phyloP scores from a whole-genome alignment of 352 stramenopile genomes.

The Aphanomyces euteiches region DNA sequence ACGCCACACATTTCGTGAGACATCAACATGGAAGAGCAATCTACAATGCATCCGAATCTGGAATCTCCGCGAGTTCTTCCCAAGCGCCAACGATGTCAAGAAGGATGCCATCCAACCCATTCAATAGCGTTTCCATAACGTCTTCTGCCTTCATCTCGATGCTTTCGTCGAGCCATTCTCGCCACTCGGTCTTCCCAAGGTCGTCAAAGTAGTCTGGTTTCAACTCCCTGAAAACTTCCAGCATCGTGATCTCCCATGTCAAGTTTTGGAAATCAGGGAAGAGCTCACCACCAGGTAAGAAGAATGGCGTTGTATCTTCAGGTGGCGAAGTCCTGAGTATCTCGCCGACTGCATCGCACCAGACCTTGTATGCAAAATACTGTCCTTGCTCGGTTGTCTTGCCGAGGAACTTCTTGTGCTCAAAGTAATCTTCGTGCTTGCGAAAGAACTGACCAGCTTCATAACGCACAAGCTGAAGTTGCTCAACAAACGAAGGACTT shows the following conservation, averaged over 20 bases:
- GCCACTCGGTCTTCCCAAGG: slow-evolving; percentile 49
- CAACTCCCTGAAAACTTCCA: slow-evolving; percentile 52
- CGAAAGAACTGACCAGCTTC: slow-evolving; percentile 27
- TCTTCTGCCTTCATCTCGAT: slow-evolving; percentile 41
- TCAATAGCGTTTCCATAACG: slow-evolving; percentile 48
- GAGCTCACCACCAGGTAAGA: slow-evolving; percentile 35
- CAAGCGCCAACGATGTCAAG: slow-evolving; percentile 58
- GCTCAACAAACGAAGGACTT: slow-evolving; percentile 15
- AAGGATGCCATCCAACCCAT: slow-evolving; percentile 47
- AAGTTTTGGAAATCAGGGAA: slow-evolving; percentile 43
- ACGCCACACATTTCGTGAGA: not conserved
- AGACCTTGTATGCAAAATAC: too few species aligned
- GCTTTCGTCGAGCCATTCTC: slow-evolving; percentile 54
- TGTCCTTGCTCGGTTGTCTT: too few species aligned
- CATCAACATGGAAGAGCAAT: slow-evolving; percentile 32
- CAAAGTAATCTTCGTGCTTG: slow-evolving; percentile 31
- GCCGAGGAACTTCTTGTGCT: not conserved
- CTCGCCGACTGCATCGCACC: slow-evolving; percentile 20
- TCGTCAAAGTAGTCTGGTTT: slow-evolving; percentile 39
- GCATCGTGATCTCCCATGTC: slow-evolving; percentile 50
- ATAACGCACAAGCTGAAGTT: slow-evolving; percentile 23
- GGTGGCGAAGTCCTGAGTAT: slow-evolving; percentile 31
- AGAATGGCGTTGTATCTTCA: not conserved
- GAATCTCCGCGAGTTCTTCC: slow-evolving; percentile 40
- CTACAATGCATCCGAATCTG: slow-evolving; percentile 34